These are phyloP conservation scores for Lunasporangiospora selenospora DNA, from an alignment of 192 early-diverging fungal species.

Conservation along the genomic window DNA sequence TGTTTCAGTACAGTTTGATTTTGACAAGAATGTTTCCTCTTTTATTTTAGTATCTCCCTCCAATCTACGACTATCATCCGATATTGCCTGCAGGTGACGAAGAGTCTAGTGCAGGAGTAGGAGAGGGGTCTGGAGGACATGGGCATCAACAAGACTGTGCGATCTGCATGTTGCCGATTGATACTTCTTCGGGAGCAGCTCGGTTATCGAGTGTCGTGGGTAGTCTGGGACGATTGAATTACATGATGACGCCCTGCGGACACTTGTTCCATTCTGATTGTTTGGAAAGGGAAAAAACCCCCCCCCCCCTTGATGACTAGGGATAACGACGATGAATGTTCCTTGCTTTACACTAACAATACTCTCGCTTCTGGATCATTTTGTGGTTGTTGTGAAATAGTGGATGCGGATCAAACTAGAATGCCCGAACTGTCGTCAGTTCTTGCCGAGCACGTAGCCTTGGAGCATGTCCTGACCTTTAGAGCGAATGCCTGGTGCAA, in stretches of 20 bases:
- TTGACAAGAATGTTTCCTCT: no score
- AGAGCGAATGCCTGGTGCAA: no score
- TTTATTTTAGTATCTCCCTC: conserved; percentile 69
- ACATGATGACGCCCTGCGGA: conserved; percentile 84
- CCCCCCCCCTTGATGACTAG: no score
- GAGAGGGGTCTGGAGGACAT: conserved; percentile 9
- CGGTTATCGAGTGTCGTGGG: conserved; percentile 49
- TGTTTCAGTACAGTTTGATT: not conserved
- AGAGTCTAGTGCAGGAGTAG: conserved; percentile 38
- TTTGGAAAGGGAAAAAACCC: conserved; percentile 64
- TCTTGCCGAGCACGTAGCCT: conserved; percentile 62
- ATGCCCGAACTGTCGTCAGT: conserved; percentile 70
- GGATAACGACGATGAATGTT: no score
- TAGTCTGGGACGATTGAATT: conserved; percentile 54
- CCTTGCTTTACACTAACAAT: not conserved
- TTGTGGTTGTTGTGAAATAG: conserved; percentile 11
- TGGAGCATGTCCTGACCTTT: no score
- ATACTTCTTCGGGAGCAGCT: conserved; percentile 36
- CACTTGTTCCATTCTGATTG: conserved; percentile 84
- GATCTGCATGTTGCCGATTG: conserved; percentile 68
- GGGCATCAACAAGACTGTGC: conserved; percentile 60
- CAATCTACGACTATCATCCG: conserved; percentile 75
- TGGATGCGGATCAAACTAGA: conserved; percentile 88
- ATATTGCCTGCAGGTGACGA: conserved; percentile 56
- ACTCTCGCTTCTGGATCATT: no score